A percentile compares a stretch with the other conserved stretches of the same genome.
Conservation (phyloP, 208 protist species). For the Tritrichomonas musculus region DNA sequence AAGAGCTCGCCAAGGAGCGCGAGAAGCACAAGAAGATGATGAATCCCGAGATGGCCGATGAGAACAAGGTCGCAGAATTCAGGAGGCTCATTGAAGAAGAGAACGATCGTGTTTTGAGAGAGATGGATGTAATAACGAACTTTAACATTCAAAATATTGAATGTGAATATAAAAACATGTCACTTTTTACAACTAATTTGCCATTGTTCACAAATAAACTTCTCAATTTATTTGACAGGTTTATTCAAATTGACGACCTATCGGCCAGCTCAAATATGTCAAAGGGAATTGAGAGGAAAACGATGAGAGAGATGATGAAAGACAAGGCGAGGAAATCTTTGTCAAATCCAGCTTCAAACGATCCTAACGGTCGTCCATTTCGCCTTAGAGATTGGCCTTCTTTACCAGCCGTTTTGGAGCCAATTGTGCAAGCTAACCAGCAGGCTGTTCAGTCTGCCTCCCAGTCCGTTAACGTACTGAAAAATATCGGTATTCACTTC, state of each 20-base stretch:
- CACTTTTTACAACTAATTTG: neutral
- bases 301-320: slow-evolving; percentile 2
- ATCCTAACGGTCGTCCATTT: neutral
- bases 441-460: too few relatives aligned
- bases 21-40: neutral
- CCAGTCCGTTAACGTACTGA: too few relatives aligned
- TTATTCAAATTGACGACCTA: neutral
- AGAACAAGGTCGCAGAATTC: neutral
- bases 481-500: too few relatives aligned
- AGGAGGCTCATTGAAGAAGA: neutral
- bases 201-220: neutral
- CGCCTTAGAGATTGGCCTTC: neutral
- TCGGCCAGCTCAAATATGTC: neutral
- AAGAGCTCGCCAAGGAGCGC: neutral
- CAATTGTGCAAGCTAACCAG: too few relatives aligned
- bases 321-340: neutral
- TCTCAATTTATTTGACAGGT: neutral
- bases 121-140: neutral
- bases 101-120: neutral
- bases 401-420: neutral
- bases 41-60: neutral
- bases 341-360: neutral
- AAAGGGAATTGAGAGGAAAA: neutral
- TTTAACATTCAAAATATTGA: neutral
- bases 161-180: neutral